Base-by-base conservation (phyloP, 2,329 filamentous ascomycete species). In the Setomelanomma holmii region DNA sequence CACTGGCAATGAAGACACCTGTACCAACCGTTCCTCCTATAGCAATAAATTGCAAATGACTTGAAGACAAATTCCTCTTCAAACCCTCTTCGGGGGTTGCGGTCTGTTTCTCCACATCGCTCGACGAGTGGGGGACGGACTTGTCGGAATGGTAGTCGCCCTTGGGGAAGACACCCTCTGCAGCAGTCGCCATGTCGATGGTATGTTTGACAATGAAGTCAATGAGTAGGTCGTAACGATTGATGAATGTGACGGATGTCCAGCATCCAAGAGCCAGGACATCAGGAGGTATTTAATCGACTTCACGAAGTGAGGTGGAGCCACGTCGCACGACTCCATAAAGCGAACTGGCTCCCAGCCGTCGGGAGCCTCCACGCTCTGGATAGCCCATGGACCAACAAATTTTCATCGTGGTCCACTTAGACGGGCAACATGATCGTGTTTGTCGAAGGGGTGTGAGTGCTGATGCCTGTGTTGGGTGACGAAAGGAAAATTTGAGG, bases 1-100 rank as follows among this genome's bases (percentile, higher is more conserved):
- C 81, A 35, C 78, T 78, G 27, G 80, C 79, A 42, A 84, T 77
- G 64, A 83, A 84, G 4, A 84, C 72, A 66, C 82, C 82, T 23
- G 81, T 83, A 36, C 81, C 81, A 47, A 83, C 81, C 34, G 74
- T 75, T 34, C 73, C 73, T 48, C 73, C 73, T 53, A 76, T 74
- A 7, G 73, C 73, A 36, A 76, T 72, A 48, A 76, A 74, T 45
- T 75, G 73, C 42, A 76, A 55, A 55, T 76, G 73, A 34, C 73
- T 65, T 49, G 63, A 68, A 22, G 69, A 72, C 30, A 76, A 60
- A 50, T 73, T 73, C 49, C 73, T 66, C 45, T 75, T 67, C 19
- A 76, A 62, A 46, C 71, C 55, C 19, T 65, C 61, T 8, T 60
- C 51, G 34, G 56, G 54, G 6, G 61, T 54, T 5, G 64, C 49